Evolutionary conservation across 129 eudicot species (phyloP), one percentile per base, ranked within the genome.

Genomic region (Ambrosia artemisiifolia): DNA sequence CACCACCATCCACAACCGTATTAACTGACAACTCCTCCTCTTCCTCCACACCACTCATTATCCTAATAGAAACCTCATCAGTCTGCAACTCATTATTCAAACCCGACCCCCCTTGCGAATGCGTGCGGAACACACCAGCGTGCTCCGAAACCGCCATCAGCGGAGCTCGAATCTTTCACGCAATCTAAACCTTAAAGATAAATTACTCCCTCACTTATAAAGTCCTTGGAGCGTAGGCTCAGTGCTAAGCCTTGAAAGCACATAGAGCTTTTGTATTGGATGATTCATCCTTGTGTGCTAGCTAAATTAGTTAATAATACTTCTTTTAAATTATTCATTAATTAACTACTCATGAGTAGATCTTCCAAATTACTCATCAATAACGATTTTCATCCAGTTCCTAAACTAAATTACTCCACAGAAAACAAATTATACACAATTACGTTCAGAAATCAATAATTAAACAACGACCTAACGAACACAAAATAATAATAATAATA

Each of bases 31-130:
- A 1, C 67, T 61, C 46, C 53, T 33, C 71, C 12, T 78, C 77
- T 43, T 82, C 86, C n/a, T n/a, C n/a, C 19, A 40, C 77, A 3
- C 57, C 77, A 17, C 79, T 56, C 75, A 64, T 62, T 55, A 82
- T 82, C 70, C 83, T 82, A 19, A 82, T 82, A 5, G 86, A 74
- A 63, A 82, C 80, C 60, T 78, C 80, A 30, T 73, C 75, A 38
- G n/a, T 14, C 50, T 69, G 80, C 80, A 73, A 73, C 63, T 77
- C 74, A 35, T 63, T 71, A 82, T 69, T 69, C 20, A 80, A 64
- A 63, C 17, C 20, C 0, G 72, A 34, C 71, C 53, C 62, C 32
- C 67, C 4, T 64, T 56, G 72, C 20, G 77, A 30, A 17, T 16
- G 67, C 11, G 49, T 51, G 13, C 34, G 61, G 49, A 78, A 28